A percentile compares a stretch with the other conserved stretches of the same genome.
Evolutionary conservation across 352 stramenopile species (phyloP).

Genomic region (Pythium phragmiticola): DNA sequence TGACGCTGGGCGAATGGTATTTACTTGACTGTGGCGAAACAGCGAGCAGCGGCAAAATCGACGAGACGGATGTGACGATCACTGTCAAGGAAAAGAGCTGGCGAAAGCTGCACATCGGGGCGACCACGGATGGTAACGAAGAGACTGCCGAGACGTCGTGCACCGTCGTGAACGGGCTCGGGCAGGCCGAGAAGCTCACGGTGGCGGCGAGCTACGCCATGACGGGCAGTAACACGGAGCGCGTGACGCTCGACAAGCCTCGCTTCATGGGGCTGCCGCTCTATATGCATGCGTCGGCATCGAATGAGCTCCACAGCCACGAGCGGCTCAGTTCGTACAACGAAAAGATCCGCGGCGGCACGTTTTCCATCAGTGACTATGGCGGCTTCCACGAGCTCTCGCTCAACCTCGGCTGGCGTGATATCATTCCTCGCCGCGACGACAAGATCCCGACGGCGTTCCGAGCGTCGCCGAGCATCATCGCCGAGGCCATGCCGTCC

Average conservation of each 20-base stretch:
- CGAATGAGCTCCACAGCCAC: constrained; percentile 87
- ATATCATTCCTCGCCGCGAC: constrained; percentile 84
- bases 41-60: constrained; percentile 63
- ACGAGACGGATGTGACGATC: constrained; percentile 87
- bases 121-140: constrained; percentile 81
- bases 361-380: constrained; percentile 86
- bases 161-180: constrained; percentile 81
- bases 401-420: constrained; percentile 83
- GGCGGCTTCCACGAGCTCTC: constrained; percentile 82
- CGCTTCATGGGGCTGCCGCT: constrained; percentile 81
- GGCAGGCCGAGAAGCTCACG: constrained; percentile 82
- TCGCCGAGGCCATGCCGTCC: constrained; percentile 87
- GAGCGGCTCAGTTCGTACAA: constrained; percentile 88
- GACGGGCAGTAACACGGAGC: constrained; percentile 84
- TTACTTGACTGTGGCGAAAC: background rate
- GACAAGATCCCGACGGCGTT: constrained; percentile 87
- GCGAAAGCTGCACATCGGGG: constrained; percentile 82
- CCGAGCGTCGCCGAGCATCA: constrained; percentile 86
- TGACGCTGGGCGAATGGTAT: background rate
- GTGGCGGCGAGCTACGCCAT: constrained; percentile 79
- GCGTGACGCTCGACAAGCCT: constrained; percentile 83
- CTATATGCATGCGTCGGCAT: constrained; percentile 70
- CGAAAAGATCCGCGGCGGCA: constrained; percentile 82
- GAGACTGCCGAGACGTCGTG: constrained; percentile 85
- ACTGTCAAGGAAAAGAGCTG: constrained; percentile 87